Evolutionary conservation across 2,329 filamentous ascomycete species (phyloP), one percentile per base, ranked within the genome.

Genomic region (Ceratocystis colombiana): DNA sequence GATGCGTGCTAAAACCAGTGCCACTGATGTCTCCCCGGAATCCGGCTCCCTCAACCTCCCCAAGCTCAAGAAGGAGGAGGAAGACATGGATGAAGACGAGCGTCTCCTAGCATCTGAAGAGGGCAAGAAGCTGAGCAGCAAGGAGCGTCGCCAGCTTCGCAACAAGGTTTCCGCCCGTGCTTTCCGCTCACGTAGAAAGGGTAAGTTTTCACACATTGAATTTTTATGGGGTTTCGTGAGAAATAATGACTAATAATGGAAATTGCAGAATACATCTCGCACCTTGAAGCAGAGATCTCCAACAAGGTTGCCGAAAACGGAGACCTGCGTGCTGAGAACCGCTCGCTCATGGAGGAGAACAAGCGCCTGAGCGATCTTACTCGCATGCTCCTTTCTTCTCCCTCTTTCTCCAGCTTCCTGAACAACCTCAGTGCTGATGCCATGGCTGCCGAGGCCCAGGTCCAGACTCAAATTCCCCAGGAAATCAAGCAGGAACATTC

Each of bases 81-180:
- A 96, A 69, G 93, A 97, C 64, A 97, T 99, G 93, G 94, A 99
- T 71, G 93, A 96, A 75, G 94, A 97, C 72, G 94, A 97, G 80
- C 84, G 90, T 70, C 81, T 96, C 8, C 81, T 96, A 25, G 90
- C 90, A n/a, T 96, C 91, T 68, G 94, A 99, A 73, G 93, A 96
- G 77, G 94, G 93, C 72, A 99, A 99, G 86, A 96, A 96, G 80
- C 83, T 99, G n/a, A 94, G 87, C 77, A 96, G 90, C 80, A 97
- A 97, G 79, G 92, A 97, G 77, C 87, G 94, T 68, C 87, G 94
- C 71, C 94, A 97, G 77, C 83, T 99, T n/a, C 86, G 94, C 70
- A 99, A 99, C 83, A 99, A 99, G 79, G 94, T 99, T 3, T 99
- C 94, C 53, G 94, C 94, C 69, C 90, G 94, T 71, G 93, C 93